Evolutionary conservation across 2,329 filamentous ascomycete species (phyloP), one percentile per base, ranked within the genome.

Genomic region (Fusarium subglutinans): DNA sequence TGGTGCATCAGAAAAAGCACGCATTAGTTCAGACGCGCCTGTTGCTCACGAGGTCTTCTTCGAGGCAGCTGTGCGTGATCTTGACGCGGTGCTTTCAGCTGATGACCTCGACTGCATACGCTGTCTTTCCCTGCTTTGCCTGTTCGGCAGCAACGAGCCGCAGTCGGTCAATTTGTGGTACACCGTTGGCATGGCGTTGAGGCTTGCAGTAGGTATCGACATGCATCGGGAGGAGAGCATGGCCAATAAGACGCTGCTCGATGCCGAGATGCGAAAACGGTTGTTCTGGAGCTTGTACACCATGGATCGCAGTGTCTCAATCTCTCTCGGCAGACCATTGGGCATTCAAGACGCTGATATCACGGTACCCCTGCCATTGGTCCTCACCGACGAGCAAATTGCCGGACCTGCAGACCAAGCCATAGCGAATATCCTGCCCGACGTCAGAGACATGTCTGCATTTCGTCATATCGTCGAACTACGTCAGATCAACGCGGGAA

Each of bases 111-210:
- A 77, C 17, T 77, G 75, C 8, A 63, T 77, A 6, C 70, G 72
- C 20, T 77, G 74, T 24, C 48, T 77, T 6, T 64, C 72, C 10
- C 22, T 77, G 17, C 75, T 77, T 1, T 77, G 75, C 37, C 54
- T 77, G 5, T 77, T 70, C 14, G 75, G 75, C 7, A 77, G 74
- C 17, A 77, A 77, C n/a, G 75, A 77, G 33, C 75, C 75, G 6
- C 75, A 77, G 28, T 64, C 73, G 20, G 68, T 77, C 8, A 77
- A 77, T 15, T 13, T 77, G 35, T 77, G 75, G 75, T 75, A 77
- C 28, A 76, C 72, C 5, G 75, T 76, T 58, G 75, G 75, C 5
- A 51, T 77, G 41, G 75, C 75, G 6, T 24, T 77, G 26, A 66
- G 75, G 5, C 75, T 77, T 37, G 73, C 75, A 3, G 70, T 77